Percentiles rank a stretch among this genome's conserved stretches.
phyloP scores from a whole-genome alignment of 169 alveolate species.

The Eimeria sp. region DNA sequence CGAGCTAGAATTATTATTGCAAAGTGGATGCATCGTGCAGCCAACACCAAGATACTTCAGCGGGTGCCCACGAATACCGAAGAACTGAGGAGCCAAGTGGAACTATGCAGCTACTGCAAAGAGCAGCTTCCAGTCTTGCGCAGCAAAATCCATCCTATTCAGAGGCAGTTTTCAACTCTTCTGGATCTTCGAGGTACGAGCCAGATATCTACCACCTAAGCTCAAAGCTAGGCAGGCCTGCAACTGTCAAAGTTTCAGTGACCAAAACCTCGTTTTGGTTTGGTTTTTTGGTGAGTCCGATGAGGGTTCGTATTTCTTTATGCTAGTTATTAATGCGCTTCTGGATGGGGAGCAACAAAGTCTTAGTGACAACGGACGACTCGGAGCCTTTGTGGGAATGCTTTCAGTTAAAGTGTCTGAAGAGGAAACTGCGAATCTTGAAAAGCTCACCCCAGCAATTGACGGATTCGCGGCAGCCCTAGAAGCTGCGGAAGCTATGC shows the following conservation, averaged over 20 bases:
- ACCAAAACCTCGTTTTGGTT: too few relatives aligned
- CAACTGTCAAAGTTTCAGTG: not conserved
- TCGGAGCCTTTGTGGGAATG: not conserved
- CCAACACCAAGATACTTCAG: constrained; percentile 54
- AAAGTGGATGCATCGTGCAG: constrained; percentile 42
- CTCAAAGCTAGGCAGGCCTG: not conserved
- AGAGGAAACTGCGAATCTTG: constrained; percentile 78
- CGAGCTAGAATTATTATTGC: not conserved
- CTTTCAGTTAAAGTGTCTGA: constrained; percentile 60
- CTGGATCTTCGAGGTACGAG: constrained; percentile 81
- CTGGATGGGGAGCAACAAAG: not conserved
- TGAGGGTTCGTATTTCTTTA: not conserved
- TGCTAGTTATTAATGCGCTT: not conserved
- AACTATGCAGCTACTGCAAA: constrained; percentile 76
- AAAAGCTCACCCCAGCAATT: constrained; percentile 69
- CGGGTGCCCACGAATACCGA: constrained; percentile 74
- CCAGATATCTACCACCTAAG: not conserved
- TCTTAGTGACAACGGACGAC: not conserved
- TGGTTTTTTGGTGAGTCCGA: not conserved
- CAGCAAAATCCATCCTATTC: constrained; percentile 79
- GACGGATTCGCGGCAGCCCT: constrained; percentile 77
- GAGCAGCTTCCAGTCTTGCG: constrained; percentile 65
- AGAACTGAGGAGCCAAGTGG: constrained; percentile 63
- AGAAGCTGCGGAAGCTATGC: constrained; percentile 82
- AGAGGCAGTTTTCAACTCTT: constrained; percentile 71